Conservation (phyloP, 345 rosid genomes). For the Melaleuca alternifolia region DNA sequence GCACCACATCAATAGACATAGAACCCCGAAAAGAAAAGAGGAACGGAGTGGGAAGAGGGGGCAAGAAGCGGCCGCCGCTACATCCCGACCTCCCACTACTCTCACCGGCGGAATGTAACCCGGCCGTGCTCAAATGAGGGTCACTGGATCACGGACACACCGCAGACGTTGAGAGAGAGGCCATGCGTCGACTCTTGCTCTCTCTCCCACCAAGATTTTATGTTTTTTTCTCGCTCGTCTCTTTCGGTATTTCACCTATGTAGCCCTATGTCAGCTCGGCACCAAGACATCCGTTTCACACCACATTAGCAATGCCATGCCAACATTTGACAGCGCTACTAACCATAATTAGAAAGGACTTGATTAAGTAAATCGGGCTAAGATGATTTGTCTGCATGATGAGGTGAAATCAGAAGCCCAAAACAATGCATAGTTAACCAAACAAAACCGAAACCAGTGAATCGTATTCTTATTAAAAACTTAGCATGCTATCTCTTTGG, state of each 20-base stretch:
- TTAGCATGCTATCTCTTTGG: not conserved
- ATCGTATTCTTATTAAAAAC: not conserved
- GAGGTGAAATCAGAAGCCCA: not conserved
- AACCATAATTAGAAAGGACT: not conserved
- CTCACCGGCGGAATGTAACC: not conserved
- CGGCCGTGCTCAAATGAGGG: too few relatives aligned
- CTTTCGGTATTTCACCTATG: too few relatives aligned
- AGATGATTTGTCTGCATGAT: not conserved
- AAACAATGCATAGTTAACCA: not conserved
- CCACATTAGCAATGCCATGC: not conserved
- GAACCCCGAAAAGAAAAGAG: not conserved
- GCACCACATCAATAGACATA: not conserved
- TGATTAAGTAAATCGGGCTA: not conserved
- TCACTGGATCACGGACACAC: too few relatives aligned
- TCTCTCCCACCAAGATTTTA: too few relatives aligned
- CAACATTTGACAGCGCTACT: not conserved
- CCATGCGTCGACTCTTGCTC: too few relatives aligned
- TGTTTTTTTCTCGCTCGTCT: too few relatives aligned
- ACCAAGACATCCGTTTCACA: not conserved
- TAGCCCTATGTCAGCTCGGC: too few relatives aligned
- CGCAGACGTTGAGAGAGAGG: too few relatives aligned
- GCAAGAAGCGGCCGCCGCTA: not conserved
- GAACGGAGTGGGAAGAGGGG: not conserved
- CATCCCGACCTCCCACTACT: too few relatives aligned
- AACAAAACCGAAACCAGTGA: not conserved